Base-by-base conservation (phyloP, 768 basidiomycete species). In the Xerocomellus dryophilus region DNA sequence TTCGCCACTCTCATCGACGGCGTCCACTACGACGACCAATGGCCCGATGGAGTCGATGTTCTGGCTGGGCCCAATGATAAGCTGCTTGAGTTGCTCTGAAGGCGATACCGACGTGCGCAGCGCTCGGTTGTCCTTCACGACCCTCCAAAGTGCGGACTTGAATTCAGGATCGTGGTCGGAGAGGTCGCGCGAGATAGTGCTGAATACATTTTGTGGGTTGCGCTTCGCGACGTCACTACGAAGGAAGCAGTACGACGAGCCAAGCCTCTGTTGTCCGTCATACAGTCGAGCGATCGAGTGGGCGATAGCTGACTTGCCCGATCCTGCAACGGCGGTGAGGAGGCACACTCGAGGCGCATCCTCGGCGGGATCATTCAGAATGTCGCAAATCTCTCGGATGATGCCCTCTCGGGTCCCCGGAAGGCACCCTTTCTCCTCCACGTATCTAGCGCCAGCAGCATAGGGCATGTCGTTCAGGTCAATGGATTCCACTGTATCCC, bases 121-220 rank as follows among this genome's bases (percentile, higher is more conserved):
- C 4, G 31, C 31, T 32, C 31, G 31, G 12, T 32, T 12, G 31
- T 5, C 31, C 11, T 32, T 32, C 5, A 32, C 31, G 11, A 32
- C 4, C 11, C 31, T 12, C 31, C 11, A 32, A 12, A 32, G 31
- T 11, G 31, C 31, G 11, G 31, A 5, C 11, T 32, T 32, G 31
- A 12, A 32, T 12, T 32, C 11, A 1, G 31, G 11, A 32, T 69
- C 57, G 27, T 64, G 60, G 12, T 61, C 59, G 38, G 62, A 66
- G 21, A 69, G 53, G 23, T 67, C 62, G 14, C 57, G 55, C 8
- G 64, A 66, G 10, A 70, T 64, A 0, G 66, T 70, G 34, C 58
- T 63, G 57, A 68, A 66, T 1, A 68, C 14, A 47, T 60, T 51
- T 47, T 29, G 32, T 27, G 57, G 46, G 32, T 61, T 48, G 8